Evolutionary conservation across 192 early-diverging fungal species (phyloP), one percentile per base, ranked within the genome.

Genomic region (Ramicandelaber brevisporus): DNA sequence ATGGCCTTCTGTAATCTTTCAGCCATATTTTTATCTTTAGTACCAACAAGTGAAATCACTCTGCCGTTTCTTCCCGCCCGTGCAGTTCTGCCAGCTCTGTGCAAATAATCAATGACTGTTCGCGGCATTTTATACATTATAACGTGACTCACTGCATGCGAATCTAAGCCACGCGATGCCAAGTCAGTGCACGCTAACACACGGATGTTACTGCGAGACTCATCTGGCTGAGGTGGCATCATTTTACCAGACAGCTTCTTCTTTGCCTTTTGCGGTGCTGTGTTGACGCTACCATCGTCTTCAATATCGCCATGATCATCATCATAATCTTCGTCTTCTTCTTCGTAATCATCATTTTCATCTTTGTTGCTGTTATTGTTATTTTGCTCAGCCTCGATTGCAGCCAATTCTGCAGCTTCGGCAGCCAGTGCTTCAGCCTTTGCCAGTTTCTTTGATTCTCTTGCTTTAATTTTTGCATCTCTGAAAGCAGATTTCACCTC

Each of bases 51-150:
- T 27, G 68, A 68, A 6, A 78, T 80, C 4, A 77, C 82, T 31
- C 74, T 63, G 7, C 90, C 90, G 1, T 41, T 50, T 6, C 54
- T 51, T 4, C 85, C 85, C 0, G 68, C 74, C 3, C 90, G 61
- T 3, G 80, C 90, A 0, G 90, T 90, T 9, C 90, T 52, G 0
- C 90, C 90, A 1, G 80, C 60, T 11, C 90, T 69, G 44, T 96
- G 90, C 30, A 96, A 34, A 44, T 88, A 95, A 49, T 95, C 82
- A 13, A 88, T 73, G 0, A 74, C 69, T 0, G 75, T 81, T 3
- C 71, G 68, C 0, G 88, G 88, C 43, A 95, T 87, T 26, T 95
- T 84, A 37, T 76, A 87, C 26, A 85, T 37, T 3, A 95, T 53
- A 6, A 95, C 82, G 48, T 88, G 88, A 15, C 73, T 59, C 3